Evolutionary conservation across 2,329 filamentous ascomycete species (phyloP), one percentile per base, ranked within the genome.

Genomic region (Aspergillus cejpii): DNA sequence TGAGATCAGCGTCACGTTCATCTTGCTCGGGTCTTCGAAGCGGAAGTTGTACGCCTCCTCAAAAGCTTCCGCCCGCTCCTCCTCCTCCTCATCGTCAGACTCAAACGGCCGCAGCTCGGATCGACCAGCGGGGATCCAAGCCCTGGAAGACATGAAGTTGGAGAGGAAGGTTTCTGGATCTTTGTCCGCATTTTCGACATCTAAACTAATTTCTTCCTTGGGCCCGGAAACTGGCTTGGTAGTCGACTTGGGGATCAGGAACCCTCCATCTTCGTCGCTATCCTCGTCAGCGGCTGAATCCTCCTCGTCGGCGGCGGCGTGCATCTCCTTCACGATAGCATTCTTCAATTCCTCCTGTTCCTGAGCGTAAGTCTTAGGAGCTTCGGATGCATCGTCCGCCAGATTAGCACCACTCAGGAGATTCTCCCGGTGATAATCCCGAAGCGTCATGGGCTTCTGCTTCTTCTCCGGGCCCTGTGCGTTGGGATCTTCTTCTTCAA

Each of bases 41-140:
- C 92, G 85, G 69, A 96, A 71, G 70, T 98, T 98, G 72, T 95
- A 98, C 3, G 90, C 90, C 53, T 86, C 78, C 69, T 98, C 92
- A 59, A 91, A 94, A 49, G 84, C 81, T 36, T 97, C 91, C 20
- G 90, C 90, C 37, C 80, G 77, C 21, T 79, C 76, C 23, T 86
- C 80, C 34, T 87, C 78, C 5, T 81, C 79, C n/a, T 81, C 87
- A 41, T 96, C 89, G 55, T 98, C 92, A 0, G 89, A 95, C 61
- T 96, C 88, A 45, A 98, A 85, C 0, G 90, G 86, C 56, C 90
- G 76, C 68, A 87, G 89, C 33, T 78, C 77, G 17, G 79, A 74
- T 33, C 74, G 75, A 41, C 79, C 80, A 7, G 78, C 77, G 0
- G 85, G 80, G 5, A 91, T 78, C 92, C 92, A 98, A 12, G 90